Percentiles rank a stretch among this genome's conserved stretches.
These are phyloP conservation scores for Cryptococcus hybrid DNA, from an alignment of 1,284 basidiomycete species.

Conservation along the genomic window DNA sequence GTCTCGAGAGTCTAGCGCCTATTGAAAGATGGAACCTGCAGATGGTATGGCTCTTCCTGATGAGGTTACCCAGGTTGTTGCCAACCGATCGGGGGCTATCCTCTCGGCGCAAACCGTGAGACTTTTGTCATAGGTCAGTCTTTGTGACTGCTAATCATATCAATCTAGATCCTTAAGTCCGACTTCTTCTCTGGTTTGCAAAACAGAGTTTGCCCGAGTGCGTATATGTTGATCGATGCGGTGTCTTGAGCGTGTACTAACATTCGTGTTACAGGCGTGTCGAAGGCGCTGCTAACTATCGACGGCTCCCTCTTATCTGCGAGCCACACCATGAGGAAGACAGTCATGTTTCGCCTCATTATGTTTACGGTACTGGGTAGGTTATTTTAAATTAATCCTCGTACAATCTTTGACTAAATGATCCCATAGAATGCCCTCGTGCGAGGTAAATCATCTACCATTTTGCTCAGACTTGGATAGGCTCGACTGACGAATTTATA, in stretches of 20 bases:
- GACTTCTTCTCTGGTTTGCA: slow-evolving; percentile 95
- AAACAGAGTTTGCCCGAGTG: slow-evolving; percentile 13
- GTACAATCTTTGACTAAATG: not conserved
- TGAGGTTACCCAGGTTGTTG: slow-evolving; percentile 80
- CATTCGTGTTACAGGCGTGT: slow-evolving; percentile 67
- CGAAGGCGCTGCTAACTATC: slow-evolving; percentile 90
- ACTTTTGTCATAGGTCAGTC: too few species aligned
- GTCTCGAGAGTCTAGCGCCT: slow-evolving; percentile 77
- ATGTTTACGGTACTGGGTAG: slow-evolving; percentile 85
- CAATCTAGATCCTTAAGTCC: slow-evolving; percentile 97
- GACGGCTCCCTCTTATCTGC: slow-evolving; percentile 68
- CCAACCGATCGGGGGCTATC: slow-evolving; percentile 79
- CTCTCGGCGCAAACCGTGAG: slow-evolving; percentile 62
- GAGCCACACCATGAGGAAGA: slow-evolving; percentile 23
- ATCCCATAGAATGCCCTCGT: slow-evolving; percentile 23
- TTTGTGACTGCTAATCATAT: too few species aligned
- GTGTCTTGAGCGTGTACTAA: not conserved
- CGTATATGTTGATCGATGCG: not conserved
- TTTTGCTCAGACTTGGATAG: not conserved
- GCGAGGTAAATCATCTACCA: slow-evolving; percentile 13
- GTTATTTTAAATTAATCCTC: slow-evolving; percentile 18
- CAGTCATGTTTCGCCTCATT: slow-evolving; percentile 53
- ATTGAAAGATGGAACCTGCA: slow-evolving; percentile 71
- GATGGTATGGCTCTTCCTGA: slow-evolving; percentile 77
- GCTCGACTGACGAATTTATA: slow-evolving; percentile 38